Conservation (phyloP, 371 early-diverging fungal species). For the Basidiobolus meristosporus region DNA sequence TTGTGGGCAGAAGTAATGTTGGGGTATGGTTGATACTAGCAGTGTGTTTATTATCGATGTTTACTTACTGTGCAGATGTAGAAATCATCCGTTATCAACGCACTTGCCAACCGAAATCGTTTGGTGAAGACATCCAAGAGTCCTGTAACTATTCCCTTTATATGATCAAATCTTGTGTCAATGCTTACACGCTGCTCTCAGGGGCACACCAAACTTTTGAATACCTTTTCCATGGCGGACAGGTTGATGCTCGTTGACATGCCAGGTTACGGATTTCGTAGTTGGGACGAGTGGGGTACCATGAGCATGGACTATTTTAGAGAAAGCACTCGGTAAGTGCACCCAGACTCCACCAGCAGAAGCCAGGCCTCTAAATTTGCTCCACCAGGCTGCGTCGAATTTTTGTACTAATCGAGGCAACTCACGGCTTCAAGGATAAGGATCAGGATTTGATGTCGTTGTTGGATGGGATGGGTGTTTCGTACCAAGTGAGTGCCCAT, state of each 20-base stretch:
- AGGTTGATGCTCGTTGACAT: constrained; percentile 50
- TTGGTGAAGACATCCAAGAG: constrained; percentile 53
- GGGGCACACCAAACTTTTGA: constrained; percentile 53
- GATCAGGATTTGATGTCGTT: constrained; percentile 33
- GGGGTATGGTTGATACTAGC: too few relatives aligned
- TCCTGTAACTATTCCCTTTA: constrained; percentile 19
- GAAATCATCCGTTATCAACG: constrained; percentile 56
- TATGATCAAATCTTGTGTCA: background rate
- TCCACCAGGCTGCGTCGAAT: constrained; percentile 26
- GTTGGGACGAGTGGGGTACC: constrained; percentile 47
- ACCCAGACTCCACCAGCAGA: background rate
- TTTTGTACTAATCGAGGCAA: constrained; percentile 42
- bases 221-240: constrained; percentile 38
- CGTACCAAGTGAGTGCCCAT: constrained; percentile 11
- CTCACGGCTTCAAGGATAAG: constrained; percentile 41
- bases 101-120: constrained; percentile 25
- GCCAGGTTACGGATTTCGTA: constrained; percentile 64
- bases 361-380: background rate
- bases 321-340: constrained; percentile 28
- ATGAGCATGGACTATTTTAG: constrained; percentile 24
- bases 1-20: constrained; percentile 62
- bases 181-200: constrained; percentile 2
- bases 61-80: constrained; percentile 7
- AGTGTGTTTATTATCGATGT: too few relatives aligned
- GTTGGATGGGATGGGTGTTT: constrained; percentile 25